A percentile compares a stretch with the other conserved stretches of the same genome.
Conservation (phyloP, 495 filamentous ascomycete genomes). For the Podospora anserina region DNA sequence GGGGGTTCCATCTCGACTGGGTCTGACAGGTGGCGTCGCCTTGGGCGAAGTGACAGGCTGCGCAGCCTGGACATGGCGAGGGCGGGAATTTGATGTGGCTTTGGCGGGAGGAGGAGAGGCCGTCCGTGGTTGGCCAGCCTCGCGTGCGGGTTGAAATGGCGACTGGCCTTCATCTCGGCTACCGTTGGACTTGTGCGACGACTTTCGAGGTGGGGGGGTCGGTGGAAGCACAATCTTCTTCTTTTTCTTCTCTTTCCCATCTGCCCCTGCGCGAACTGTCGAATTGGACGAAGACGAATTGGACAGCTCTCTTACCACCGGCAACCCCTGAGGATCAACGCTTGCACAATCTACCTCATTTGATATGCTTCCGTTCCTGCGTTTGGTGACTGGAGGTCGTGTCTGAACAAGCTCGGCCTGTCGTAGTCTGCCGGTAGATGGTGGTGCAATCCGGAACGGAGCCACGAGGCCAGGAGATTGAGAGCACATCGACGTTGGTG, state of each 20-base stretch:
- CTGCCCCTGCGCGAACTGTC: slow-evolving; percentile 46
- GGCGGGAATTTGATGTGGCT: slow-evolving; percentile 30
- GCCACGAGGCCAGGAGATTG: slow-evolving; percentile 77
- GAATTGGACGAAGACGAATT: slow-evolving; percentile 61
- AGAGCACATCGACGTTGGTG: slow-evolving; percentile 94
- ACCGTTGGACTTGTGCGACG: slow-evolving; percentile 55
- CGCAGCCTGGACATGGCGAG: slow-evolving; percentile 26
- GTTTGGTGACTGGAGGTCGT: slow-evolving; percentile 64
- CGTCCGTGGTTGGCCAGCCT: slow-evolving; percentile 30
- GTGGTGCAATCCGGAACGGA: slow-evolving; percentile 54
- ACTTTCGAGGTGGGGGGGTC: slow-evolving; percentile 62
- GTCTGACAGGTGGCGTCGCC: slow-evolving; percentile 54
- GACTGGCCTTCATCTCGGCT: slow-evolving; percentile 36
- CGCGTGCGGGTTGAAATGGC: slow-evolving; percentile 30
- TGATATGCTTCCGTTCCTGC: slow-evolving; percentile 52
- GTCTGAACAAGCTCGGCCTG: slow-evolving; percentile 59
- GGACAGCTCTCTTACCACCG: slow-evolving; percentile 60
- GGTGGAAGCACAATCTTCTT: slow-evolving; percentile 51
- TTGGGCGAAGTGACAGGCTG: slow-evolving; percentile 33
- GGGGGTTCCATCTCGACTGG: slow-evolving; percentile 77
- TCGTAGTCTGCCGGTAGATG: slow-evolving; percentile 49
- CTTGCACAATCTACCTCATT: slow-evolving; percentile 50
- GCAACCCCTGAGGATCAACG: slow-evolving; percentile 54
- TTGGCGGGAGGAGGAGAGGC: slow-evolving; percentile 34
- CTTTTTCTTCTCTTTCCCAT: slow-evolving; percentile 46